Percentiles rank a stretch among this genome's conserved stretches.
Evolutionary conservation across 2,329 filamentous ascomycete species (phyloP).

Genomic region (Cercospora canescens): DNA sequence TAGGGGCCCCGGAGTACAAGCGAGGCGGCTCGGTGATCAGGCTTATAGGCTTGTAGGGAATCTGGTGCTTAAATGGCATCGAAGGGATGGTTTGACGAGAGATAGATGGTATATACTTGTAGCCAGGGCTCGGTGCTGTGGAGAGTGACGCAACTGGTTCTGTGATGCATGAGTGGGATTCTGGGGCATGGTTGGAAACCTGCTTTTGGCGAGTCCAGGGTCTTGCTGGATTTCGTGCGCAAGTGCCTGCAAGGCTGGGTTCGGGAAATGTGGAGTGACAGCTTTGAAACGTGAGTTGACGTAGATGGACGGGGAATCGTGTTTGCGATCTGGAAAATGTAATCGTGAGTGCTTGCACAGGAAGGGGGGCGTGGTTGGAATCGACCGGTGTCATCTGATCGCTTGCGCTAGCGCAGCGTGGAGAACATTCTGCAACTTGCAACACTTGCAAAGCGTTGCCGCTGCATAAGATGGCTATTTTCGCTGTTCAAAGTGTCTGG

Average conservation of each 20-base stretch:
- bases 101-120: conserved; percentile 10
- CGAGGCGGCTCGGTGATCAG: not conserved
- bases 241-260: not conserved
- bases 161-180: conserved; percentile 1
- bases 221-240: not conserved
- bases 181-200: conserved; percentile 12
- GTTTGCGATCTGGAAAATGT: conserved; percentile 1
- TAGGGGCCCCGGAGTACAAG: not conserved
- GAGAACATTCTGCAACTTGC: not conserved
- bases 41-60: conserved; percentile 9
- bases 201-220: conserved; percentile 4
- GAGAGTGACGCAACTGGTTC: conserved; percentile 8
- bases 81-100: conserved; percentile 1
- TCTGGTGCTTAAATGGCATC: not conserved
- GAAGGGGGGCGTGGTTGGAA: not conserved
- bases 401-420: not conserved
- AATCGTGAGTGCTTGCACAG: not conserved
- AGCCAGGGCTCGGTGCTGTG: not conserved
- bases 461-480: not conserved
- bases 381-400: not conserved
- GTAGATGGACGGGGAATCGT: not conserved
- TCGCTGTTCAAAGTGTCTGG: not conserved
- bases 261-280: conserved; percentile 2
- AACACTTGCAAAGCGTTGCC: not conserved
- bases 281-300: conserved; percentile 11